Percentiles rank a stretch among this genome's conserved stretches.
phyloP scores from a whole-genome alignment of 139 green algal genomes.

The Tetraselmis chui region DNA sequence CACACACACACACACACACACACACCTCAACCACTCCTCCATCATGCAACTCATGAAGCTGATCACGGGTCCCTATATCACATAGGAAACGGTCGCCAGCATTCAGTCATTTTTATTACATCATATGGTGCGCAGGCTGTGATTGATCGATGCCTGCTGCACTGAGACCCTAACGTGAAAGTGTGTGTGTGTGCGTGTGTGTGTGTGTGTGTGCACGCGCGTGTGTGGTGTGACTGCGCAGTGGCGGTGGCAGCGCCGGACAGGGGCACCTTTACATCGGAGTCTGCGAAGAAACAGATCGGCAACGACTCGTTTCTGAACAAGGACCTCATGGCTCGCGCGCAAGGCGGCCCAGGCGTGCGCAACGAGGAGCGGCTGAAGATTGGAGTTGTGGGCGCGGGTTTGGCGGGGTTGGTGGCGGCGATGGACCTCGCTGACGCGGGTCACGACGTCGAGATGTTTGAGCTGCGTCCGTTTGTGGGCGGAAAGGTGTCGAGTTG shows the following conservation, averaged over 20 bases:
- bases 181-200: too few relatives aligned
- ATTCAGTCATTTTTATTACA: too few relatives aligned
- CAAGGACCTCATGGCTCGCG: neutral
- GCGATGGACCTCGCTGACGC: constrained; percentile 94
- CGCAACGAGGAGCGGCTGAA: constrained; percentile 49
- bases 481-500: constrained; percentile 95
- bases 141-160: too few relatives aligned
- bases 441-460: constrained; percentile 91
- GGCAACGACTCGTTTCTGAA: neutral
- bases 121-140: too few relatives aligned
- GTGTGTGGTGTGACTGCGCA: too few relatives aligned
- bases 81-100: too few relatives aligned
- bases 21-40: too few relatives aligned
- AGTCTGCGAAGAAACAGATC: neutral
- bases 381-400: constrained; percentile 79
- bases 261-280: neutral
- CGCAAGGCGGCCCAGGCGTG: neutral
- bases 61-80: too few relatives aligned
- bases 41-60: too few relatives aligned
- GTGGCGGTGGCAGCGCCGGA: neutral
- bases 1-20: too few relatives aligned
- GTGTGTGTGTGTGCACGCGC: too few relatives aligned
- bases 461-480: constrained; percentile 78
- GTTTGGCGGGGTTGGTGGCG: constrained; percentile 84
- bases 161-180: too few relatives aligned